Conservation (phyloP, 139 green algal species). For the Coelastrella sp. region DNA sequence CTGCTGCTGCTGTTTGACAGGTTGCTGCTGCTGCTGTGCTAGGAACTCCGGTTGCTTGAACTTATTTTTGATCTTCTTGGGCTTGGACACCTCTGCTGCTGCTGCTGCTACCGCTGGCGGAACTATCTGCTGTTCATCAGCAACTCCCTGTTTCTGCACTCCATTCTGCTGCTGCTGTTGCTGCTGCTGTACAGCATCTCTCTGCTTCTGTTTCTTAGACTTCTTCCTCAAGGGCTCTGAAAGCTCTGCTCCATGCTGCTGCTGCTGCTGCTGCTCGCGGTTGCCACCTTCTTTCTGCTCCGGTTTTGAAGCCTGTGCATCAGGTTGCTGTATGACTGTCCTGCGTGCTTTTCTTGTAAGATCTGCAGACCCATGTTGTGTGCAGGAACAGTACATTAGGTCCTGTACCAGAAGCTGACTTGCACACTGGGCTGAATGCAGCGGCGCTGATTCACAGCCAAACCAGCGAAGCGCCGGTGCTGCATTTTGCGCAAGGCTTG, state of each 20-base stretch:
- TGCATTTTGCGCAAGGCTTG: too few species aligned
- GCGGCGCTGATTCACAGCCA: too few species aligned
- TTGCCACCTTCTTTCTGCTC: not conserved
- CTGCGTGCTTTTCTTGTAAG: too few species aligned
- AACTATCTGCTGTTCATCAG: not conserved
- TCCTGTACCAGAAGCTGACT: too few species aligned
- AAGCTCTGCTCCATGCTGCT: not conserved
- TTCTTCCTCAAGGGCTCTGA: not conserved
- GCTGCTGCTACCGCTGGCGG: not conserved
- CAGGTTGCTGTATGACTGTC: too few species aligned
- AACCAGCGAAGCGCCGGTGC: too few species aligned
- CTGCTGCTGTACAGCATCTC: not conserved
- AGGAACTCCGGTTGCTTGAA: constrained; percentile 25
- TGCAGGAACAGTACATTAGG: too few species aligned
- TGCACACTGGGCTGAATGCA: too few species aligned
- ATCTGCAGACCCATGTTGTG: too few species aligned
- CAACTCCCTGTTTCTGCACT: not conserved
- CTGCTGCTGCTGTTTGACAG: not conserved
- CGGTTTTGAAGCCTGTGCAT: not conserved
- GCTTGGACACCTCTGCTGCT: not conserved
- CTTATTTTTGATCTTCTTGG: not conserved
- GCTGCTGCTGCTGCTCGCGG: not conserved
- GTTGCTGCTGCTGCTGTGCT: constrained; percentile 15
- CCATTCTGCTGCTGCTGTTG: not conserved
- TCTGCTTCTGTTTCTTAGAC: not conserved